Evolutionary conservation across 2,329 filamentous ascomycete species (phyloP).

Genomic region (Periconia sp.): DNA sequence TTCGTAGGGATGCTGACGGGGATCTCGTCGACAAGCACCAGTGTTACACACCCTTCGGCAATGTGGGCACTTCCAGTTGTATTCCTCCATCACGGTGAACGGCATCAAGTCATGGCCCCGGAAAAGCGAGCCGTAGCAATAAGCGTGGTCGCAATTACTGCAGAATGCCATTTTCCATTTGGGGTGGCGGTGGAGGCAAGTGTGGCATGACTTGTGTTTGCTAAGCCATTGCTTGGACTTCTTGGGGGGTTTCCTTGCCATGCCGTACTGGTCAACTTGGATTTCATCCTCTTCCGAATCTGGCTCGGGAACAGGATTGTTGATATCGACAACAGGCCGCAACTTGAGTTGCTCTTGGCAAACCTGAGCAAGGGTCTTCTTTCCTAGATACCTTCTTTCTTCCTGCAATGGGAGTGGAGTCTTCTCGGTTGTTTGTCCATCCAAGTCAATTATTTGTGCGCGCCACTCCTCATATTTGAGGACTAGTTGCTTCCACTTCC

Average conservation of each 20-base stretch:
- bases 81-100: conserved; percentile 77
- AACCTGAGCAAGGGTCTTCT: conserved; percentile 87
- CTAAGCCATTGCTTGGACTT: conserved; percentile 58
- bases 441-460: conserved; percentile 74
- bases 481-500: conserved; percentile 79
- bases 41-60: conserved; percentile 89
- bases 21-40: conserved; percentile 72
- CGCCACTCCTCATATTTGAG: conserved; percentile 85
- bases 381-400: conserved; percentile 69
- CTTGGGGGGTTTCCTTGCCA: conserved; percentile 69
- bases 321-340: conserved; percentile 83
- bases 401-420: conserved; percentile 75
- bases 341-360: conserved; percentile 85
- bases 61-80: conserved; percentile 86
- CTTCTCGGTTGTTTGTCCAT: conserved; percentile 66
- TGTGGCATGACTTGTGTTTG: conserved; percentile 71
- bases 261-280: conserved; percentile 69
- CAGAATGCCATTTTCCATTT: conserved; percentile 87
- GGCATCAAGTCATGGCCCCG: conserved; percentile 91
- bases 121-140: conserved; percentile 93
- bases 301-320: conserved; percentile 60
- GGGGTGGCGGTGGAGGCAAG: conserved; percentile 80
- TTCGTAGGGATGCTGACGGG: conserved; percentile 77
- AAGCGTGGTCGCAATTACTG: conserved; percentile 74
- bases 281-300: conserved; percentile 57